Evolutionary conservation across 352 stramenopile species (phyloP).

Genomic region (Phytophthora chlamydospora): DNA sequence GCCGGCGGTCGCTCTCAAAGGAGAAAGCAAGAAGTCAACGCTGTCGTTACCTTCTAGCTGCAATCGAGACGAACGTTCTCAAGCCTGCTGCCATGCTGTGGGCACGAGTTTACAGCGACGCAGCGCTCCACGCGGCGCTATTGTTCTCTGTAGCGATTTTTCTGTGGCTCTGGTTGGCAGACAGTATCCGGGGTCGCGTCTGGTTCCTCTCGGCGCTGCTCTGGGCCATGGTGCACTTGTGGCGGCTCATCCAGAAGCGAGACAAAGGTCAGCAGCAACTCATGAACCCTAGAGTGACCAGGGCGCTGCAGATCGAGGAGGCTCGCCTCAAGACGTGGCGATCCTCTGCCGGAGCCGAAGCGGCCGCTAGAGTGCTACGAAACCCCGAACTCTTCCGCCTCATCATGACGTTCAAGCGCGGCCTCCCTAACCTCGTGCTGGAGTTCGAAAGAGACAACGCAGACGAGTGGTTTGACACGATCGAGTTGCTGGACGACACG

Average conservation of each 20-base stretch:
- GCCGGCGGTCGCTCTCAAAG: too few species aligned
- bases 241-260: constrained; percentile 6
- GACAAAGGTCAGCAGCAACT: not conserved
- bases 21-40: too few species aligned
- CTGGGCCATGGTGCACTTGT: constrained; percentile 6
- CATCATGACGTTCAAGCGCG: constrained; percentile 24
- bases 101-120: constrained; percentile 1
- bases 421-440: constrained; percentile 15
- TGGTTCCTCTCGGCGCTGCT: constrained; percentile 11
- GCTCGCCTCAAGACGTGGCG: constrained; percentile 7
- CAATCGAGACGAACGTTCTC: not conserved
- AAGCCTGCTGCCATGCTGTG: not conserved
- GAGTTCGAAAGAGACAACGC: constrained; percentile 9
- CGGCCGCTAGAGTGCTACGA: constrained; percentile 10
- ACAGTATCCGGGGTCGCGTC: constrained; percentile 8
- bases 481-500: constrained; percentile 7
- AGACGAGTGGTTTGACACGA: constrained; percentile 9
- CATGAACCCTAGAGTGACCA: too few species aligned
- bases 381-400: constrained; percentile 20
- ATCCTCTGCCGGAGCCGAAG: constrained; percentile 7
- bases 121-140: constrained; percentile 8
- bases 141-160: constrained; percentile 3
- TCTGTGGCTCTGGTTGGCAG: constrained; percentile 7
- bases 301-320: not conserved
- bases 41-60: not conserved